A percentile compares a stretch with the other conserved stretches of the same genome.
phyloP scores from a whole-genome alignment of 2,329 filamentous ascomycete species.

The Xylariaceae sp. region DNA sequence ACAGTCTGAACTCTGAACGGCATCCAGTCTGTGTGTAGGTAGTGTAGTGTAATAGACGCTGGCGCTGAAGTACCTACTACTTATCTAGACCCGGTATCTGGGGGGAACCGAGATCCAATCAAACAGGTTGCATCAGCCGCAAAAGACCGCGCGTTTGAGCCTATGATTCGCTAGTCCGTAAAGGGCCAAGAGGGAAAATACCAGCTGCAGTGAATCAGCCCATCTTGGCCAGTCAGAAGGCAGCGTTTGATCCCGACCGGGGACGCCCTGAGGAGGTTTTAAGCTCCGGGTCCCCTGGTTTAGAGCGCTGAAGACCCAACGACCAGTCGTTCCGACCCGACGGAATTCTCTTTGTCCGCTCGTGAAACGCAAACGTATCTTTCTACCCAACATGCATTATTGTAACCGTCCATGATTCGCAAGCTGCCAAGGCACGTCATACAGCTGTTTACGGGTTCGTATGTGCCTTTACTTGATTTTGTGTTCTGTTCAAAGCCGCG shows the following conservation, averaged over 20 bases:
- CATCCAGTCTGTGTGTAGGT: no score
- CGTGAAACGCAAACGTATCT: not conserved
- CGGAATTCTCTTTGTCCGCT: not conserved
- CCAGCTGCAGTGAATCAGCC: conserved; percentile 8
- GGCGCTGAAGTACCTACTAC: not conserved
- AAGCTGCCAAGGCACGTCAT: not conserved
- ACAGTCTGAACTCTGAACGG: no score
- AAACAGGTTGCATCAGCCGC: conserved; percentile 1
- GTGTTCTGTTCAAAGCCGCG: no score
- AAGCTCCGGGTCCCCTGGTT: not conserved
- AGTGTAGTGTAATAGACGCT: no score
- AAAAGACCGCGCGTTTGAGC: conserved; percentile 11
- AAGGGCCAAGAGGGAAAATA: not conserved
- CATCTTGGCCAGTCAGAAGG: conserved; percentile 11
- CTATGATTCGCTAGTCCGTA: conserved; percentile 1
- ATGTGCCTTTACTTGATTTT: no score
- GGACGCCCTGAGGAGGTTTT: conserved; percentile 10
- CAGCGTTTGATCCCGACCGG: conserved; percentile 11
- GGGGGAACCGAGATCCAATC: conserved; percentile 17
- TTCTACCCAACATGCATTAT: not conserved
- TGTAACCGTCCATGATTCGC: not conserved
- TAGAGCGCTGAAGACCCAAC: not conserved
- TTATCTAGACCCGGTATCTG: not conserved
- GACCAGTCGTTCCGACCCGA: conserved; percentile 12
- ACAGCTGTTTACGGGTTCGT: not conserved